A percentile compares a stretch with the other conserved stretches of the same genome.
Evolutionary conservation across 345 rosid genomes (phyloP).

Genomic region (Pistacia atlantica): DNA sequence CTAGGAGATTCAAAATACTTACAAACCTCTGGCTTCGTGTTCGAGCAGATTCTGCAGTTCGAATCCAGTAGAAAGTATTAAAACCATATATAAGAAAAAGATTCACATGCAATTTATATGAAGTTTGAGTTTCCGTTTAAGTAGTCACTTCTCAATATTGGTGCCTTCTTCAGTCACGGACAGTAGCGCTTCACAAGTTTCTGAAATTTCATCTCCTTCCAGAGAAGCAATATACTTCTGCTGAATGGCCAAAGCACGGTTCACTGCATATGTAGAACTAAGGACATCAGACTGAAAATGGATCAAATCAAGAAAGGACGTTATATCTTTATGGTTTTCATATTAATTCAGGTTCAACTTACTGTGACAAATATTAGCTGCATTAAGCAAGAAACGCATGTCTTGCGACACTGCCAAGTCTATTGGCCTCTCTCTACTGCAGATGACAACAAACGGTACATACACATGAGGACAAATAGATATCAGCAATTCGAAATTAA

Average conservation of each 20-base stretch:
- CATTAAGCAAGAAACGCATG: constrained; percentile 73
- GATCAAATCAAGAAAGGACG: background rate
- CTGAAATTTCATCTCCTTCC: constrained; percentile 39
- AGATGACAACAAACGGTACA: constrained; percentile 20
- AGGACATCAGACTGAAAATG: constrained; percentile 25
- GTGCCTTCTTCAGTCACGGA: constrained; percentile 35
- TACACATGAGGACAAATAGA: constrained; percentile 10
- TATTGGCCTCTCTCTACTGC: constrained; percentile 77
- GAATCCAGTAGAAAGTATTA: constrained; percentile 11
- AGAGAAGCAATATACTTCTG: constrained; percentile 35
- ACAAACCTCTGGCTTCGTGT: constrained; percentile 36
- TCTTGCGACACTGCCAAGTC: constrained; percentile 86
- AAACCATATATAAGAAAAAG: background rate
- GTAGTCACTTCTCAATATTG: constrained; percentile 33
- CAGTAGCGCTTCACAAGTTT: constrained; percentile 30
- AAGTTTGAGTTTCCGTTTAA: constrained; percentile 9
- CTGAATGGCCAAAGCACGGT: constrained; percentile 35
- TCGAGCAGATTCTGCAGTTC: constrained; percentile 33
- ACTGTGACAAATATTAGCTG: constrained; percentile 60
- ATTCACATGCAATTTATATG: background rate
- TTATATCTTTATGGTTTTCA: background rate
- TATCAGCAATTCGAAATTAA: constrained; percentile 22
- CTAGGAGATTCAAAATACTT: constrained; percentile 44
- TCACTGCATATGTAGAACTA: constrained; percentile 41
- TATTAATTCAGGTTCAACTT: constrained; percentile 33